Evolutionary conservation across 352 stramenopile genomes (phyloP), one percentile per base, ranked within the genome.

Genomic region (Phytophthora podocarpi): DNA sequence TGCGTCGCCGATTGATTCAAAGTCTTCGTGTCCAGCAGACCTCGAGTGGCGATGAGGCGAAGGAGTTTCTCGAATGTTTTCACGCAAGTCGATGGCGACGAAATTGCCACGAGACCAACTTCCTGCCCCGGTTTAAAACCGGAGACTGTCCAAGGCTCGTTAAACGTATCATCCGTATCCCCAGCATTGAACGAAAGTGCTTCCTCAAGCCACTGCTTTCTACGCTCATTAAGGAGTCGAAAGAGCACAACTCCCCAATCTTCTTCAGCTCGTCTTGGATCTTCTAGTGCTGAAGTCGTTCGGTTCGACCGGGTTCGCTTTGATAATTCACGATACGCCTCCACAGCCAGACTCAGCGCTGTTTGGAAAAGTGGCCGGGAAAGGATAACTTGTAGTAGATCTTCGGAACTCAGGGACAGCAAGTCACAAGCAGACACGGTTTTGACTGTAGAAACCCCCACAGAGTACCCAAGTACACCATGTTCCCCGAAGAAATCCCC

Each of bases 401-500:
- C 68, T 62, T 81, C 71, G 0, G 74, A 81, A 16, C 63, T 82
- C 11, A 82, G 43, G 3, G 53, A 59, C 15, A 70, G 7, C 46
- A 70, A 56, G 20, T 70, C 60, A 11, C 60, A 70, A 6, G 60
- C 60, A 3, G 45, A 64, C 12, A 70, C 20, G 10, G 60, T 72
- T 36, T 63, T 62, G 1, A 89, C 72, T 0, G 72, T 80, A 6
- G 55, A 71, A 0, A 62, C 24, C 5, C 66, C 72, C 1, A 87
- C 76, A 0, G 80, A 74, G 28, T 84, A 89, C 0, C 74, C 78
- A 0, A 92, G 74, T 27, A 92, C 35, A 1, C 81, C 81, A 9
- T 75, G 61, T 13, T 92, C 76, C 27, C 82, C 80, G 20, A 92
- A 90, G 58, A 56, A 89, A 43, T 83, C 77, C 0, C 82, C 82